These are phyloP conservation scores for Stagonosporopsis tanaceti DNA, from an alignment of 2,329 filamentous ascomycete genomes.

Conservation along the genomic window DNA sequence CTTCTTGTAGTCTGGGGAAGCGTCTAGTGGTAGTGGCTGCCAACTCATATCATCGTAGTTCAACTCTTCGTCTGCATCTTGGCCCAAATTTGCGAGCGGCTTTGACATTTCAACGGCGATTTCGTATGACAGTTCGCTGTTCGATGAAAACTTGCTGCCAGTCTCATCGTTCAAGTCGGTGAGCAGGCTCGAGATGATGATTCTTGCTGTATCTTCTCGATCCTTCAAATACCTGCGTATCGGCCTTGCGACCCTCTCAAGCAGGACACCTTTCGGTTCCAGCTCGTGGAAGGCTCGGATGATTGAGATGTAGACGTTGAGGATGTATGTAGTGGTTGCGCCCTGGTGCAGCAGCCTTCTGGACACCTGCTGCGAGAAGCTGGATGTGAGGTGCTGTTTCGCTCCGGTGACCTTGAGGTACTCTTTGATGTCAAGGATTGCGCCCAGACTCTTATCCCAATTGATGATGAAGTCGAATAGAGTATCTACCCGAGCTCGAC, in stretches of 20 bases:
- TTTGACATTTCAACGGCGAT: conserved; percentile 72
- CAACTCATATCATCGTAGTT: conserved; percentile 94
- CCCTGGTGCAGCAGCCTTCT: conserved; percentile 76
- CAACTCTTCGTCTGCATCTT: conserved; percentile 66
- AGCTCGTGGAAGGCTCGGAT: conserved; percentile 79
- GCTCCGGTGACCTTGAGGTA: conserved; percentile 73
- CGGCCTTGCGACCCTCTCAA: conserved; percentile 76
- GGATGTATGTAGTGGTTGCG: conserved; percentile 76
- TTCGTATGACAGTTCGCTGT: conserved; percentile 72
- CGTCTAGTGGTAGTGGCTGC: conserved; percentile 92
- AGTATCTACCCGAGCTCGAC: conserved; percentile 72
- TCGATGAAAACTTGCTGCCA: conserved; percentile 56
- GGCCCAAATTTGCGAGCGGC: conserved; percentile 63
- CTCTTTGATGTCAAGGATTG: conserved; percentile 75
- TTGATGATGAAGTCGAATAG: conserved; percentile 80
- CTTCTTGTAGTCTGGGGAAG: conserved; percentile 86
- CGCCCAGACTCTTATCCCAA: conserved; percentile 76
- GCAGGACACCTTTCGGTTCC: conserved; percentile 78
- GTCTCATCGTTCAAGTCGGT: conserved; percentile 63
- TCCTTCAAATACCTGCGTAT: conserved; percentile 79
- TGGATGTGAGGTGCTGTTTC: conserved; percentile 73
- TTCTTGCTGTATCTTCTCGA: conserved; percentile 78
- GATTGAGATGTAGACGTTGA: conserved; percentile 80
- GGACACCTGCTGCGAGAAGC: conserved; percentile 72
- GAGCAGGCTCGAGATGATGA: conserved; percentile 77